These are phyloP conservation scores for Leptosphaerulina australis DNA, from an alignment of 2,329 filamentous ascomycete genomes.

Conservation along the genomic window DNA sequence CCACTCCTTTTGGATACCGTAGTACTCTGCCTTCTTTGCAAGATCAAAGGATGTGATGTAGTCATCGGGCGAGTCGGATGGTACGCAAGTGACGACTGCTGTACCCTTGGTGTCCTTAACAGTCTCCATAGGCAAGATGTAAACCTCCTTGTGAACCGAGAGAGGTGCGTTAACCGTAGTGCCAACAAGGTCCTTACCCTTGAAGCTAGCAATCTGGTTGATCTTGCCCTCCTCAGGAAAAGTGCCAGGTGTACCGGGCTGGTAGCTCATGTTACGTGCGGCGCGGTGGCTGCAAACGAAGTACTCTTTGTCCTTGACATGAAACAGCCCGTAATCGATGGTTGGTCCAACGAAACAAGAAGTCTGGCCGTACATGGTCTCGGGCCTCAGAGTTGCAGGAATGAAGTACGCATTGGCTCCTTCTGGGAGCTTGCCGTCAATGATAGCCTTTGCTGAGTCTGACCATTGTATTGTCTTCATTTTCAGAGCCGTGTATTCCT, in stretches of 20 bases:
- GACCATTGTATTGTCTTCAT: slow-evolving; percentile 91
- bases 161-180: slow-evolving; percentile 90
- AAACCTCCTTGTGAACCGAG: slow-evolving; percentile 77
- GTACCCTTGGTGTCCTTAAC: slow-evolving; percentile 94
- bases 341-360: slow-evolving; percentile 94
- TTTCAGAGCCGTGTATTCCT: slow-evolving; percentile 93
- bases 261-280: slow-evolving; percentile 95
- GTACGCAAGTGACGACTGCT: slow-evolving; percentile 93
- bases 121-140: slow-evolving; percentile 93
- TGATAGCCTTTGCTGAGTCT: slow-evolving; percentile 70
- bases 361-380: slow-evolving; percentile 99
- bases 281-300: slow-evolving; percentile 81
- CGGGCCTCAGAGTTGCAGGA: slow-evolving; percentile 87
- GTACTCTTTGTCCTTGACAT: slow-evolving; percentile 70
- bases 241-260: slow-evolving; percentile 71
- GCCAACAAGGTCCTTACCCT: slow-evolving; percentile 81
- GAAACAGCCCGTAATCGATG: slow-evolving; percentile 88
- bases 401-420: slow-evolving; percentile 85
- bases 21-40: slow-evolving; percentile 90
- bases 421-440: slow-evolving; percentile 79
- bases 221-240: slow-evolving; percentile 78
- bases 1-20: slow-evolving; percentile 97
- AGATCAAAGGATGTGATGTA: slow-evolving; percentile 88
- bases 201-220: slow-evolving; percentile 74
- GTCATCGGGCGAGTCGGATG: slow-evolving; percentile 94